Conservation (phyloP, 1,284 basidiomycete genomes). For the Pyrrhoderma lamaoense region DNA sequence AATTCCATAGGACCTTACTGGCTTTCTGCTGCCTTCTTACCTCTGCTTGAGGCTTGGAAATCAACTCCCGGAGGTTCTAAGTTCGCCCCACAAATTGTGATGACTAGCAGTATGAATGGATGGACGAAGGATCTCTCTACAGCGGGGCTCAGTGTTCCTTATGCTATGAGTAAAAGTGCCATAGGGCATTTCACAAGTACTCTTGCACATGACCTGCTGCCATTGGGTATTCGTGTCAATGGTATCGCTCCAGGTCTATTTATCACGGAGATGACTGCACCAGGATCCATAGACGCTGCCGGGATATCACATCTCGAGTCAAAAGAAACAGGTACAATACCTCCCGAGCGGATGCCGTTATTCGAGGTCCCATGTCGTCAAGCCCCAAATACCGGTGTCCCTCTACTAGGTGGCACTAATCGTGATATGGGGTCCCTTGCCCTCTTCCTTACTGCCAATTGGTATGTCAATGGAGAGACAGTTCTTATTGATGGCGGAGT, state of each 20-base stretch:
- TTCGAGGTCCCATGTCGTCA: constrained; percentile 33
- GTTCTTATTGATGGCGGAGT: constrained; percentile 46
- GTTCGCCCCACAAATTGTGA: constrained; percentile 43
- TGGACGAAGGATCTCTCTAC: constrained; percentile 46
- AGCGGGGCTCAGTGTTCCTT: constrained; percentile 36
- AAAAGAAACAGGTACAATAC: constrained; percentile 11
- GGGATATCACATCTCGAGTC: constrained; percentile 28
- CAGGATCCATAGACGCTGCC: constrained; percentile 26
- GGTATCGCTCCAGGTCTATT: constrained; percentile 40
- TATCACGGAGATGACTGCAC: constrained; percentile 32
- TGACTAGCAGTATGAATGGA: constrained; percentile 48
- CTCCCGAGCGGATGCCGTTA: constrained; percentile 16
- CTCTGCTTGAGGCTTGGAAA: constrained; percentile 43
- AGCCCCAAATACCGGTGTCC: constrained; percentile 14
- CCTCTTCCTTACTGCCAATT: constrained; percentile 40
- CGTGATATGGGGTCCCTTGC: constrained; percentile 40
- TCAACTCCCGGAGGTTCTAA: constrained; percentile 25
- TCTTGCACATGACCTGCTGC: constrained; percentile 44
- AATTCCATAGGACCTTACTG: constrained; percentile 44
- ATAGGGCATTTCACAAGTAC: constrained; percentile 41
- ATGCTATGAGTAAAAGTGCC: constrained; percentile 44
- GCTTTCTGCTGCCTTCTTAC: constrained; percentile 46
- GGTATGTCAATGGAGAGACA: constrained; percentile 47
- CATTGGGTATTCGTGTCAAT: constrained; percentile 49
- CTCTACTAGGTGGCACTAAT: constrained; percentile 29